Conservation (phyloP, 2,329 filamentous ascomycete genomes). For the Cladophialophora yegresii region DNA sequence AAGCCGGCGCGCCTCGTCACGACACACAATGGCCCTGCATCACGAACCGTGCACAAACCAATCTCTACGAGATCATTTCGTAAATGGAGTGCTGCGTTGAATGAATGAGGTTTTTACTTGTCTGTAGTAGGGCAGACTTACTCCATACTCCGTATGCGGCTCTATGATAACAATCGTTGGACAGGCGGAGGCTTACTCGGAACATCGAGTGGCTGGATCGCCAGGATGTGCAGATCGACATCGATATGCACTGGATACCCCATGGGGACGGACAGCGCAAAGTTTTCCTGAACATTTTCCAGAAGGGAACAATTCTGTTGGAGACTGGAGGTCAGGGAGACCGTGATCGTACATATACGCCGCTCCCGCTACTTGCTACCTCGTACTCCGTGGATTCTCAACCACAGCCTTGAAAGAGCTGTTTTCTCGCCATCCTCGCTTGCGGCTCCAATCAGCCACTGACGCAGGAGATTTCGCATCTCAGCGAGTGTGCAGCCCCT, state of each 20-base stretch:
- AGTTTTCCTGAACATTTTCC: neutral
- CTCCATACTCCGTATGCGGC: neutral
- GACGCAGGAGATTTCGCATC: neutral
- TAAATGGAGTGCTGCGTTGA: neutral
- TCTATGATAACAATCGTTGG: neutral
- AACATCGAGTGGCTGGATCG: neutral
- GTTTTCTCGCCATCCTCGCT: neutral
- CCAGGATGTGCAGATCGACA: neutral
- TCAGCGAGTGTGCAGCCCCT: neutral
- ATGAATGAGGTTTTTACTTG: neutral
- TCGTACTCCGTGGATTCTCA: neutral
- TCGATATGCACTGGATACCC: neutral
- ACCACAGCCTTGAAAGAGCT: neutral
- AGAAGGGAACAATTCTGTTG: neutral
- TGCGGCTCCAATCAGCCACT: slow-evolving; percentile 11
- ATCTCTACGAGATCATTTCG: neutral
- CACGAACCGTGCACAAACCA: neutral
- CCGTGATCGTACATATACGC: neutral
- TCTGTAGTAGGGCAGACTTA: neutral
- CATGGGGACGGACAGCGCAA: neutral
- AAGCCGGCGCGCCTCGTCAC: neutral
- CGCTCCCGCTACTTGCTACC: too few species aligned
- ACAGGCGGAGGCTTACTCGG: neutral
- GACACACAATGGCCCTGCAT: neutral
- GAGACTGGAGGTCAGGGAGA: neutral